A percentile compares a stretch with the other conserved stretches of the same genome.
These are phyloP conservation scores for Amyloporia xantha DNA, from an alignment of 768 basidiomycete species.

Conservation along the genomic window DNA sequence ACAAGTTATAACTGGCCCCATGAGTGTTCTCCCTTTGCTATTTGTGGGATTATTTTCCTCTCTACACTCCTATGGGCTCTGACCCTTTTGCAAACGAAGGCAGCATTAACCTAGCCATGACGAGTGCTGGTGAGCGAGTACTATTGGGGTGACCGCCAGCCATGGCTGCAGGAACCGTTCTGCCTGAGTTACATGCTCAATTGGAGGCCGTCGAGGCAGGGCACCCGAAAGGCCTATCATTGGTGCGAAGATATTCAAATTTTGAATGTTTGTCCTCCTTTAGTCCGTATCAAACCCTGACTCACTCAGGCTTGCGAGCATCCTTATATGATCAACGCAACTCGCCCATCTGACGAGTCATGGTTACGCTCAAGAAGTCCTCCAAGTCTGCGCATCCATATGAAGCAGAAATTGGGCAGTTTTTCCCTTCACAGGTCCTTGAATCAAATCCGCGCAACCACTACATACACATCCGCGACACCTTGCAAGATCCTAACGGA, in stretches of 20 bases:
- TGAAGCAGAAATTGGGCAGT: constrained; percentile 9
- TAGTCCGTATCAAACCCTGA: neutral
- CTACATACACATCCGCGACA: constrained; percentile 15
- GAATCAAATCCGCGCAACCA: constrained; percentile 17
- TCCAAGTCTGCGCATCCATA: neutral
- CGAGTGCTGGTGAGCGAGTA: no score
- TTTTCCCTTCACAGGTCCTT: constrained; percentile 8
- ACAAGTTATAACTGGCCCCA: no score
- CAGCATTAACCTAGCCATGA: no score
- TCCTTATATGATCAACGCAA: constrained; percentile 11
- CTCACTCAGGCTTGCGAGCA: constrained; percentile 7
- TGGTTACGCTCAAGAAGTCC: constrained; percentile 17
- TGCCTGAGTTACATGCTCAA: constrained; percentile 14
- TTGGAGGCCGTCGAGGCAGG: constrained; percentile 9
- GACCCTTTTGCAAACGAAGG: no score
- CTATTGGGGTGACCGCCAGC: constrained; percentile 8
- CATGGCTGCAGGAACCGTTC: constrained; percentile 10
- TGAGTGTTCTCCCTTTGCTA: no score
- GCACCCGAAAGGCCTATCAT: neutral
- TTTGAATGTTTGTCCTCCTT: neutral
- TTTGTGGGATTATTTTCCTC: no score
- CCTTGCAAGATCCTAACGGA: constrained; percentile 10
- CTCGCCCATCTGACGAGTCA: constrained; percentile 10
- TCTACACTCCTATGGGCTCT: no score
- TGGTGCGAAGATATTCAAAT: constrained; percentile 5